Evolutionary conservation across 2,329 filamentous ascomycete genomes (phyloP).

Genomic region (Aspergillus hortae): DNA sequence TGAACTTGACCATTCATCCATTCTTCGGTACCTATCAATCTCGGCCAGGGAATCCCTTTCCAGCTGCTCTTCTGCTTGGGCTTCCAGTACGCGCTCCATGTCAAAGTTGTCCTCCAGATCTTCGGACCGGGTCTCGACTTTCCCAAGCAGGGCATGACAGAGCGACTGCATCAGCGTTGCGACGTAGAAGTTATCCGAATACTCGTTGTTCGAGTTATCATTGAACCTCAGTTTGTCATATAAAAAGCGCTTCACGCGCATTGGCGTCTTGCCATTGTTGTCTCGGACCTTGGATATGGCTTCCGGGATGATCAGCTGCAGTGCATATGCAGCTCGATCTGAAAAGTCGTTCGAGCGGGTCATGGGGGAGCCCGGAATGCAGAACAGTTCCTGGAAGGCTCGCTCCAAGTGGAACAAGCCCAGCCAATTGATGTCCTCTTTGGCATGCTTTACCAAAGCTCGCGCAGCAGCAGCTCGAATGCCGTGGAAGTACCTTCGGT

Average conservation of each 20-base stretch:
- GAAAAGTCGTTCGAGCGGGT: slow-evolving; percentile 88
- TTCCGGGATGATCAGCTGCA: slow-evolving; percentile 78
- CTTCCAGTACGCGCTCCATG: slow-evolving; percentile 46
- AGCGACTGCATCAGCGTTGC: slow-evolving; percentile 69
- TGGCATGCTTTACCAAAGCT: slow-evolving; percentile 72
- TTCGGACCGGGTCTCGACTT: slow-evolving; percentile 34
- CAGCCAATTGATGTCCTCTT: slow-evolving; percentile 67
- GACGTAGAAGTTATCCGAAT: slow-evolving; percentile 86
- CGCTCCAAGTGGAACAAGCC: slow-evolving; percentile 81
- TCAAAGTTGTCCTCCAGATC: slow-evolving; percentile 42
- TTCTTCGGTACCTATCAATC: slow-evolving; percentile 60
- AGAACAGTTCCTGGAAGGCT: slow-evolving; percentile 85
- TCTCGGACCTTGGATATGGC: slow-evolving; percentile 78
- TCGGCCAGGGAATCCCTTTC: slow-evolving; percentile 57
- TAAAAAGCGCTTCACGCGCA: slow-evolving; percentile 76
- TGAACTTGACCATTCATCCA: slow-evolving; percentile 65
- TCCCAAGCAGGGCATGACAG: slow-evolving; percentile 52
- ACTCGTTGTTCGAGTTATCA: slow-evolving; percentile 85
- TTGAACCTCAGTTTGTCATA: slow-evolving; percentile 89
- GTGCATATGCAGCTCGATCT: slow-evolving; percentile 77
- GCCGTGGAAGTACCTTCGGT: slow-evolving; percentile 87
- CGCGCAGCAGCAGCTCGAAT: slow-evolving; percentile 82
- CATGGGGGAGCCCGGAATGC: slow-evolving; percentile 71
- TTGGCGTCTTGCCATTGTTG: slow-evolving; percentile 69
- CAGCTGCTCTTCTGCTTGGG: slow-evolving; percentile 53